Evolutionary conservation across 176 grass and related monocot genomes (phyloP), one percentile per base, ranked within the genome.

Genomic region (Rhipidocladum racemiflorum): DNA sequence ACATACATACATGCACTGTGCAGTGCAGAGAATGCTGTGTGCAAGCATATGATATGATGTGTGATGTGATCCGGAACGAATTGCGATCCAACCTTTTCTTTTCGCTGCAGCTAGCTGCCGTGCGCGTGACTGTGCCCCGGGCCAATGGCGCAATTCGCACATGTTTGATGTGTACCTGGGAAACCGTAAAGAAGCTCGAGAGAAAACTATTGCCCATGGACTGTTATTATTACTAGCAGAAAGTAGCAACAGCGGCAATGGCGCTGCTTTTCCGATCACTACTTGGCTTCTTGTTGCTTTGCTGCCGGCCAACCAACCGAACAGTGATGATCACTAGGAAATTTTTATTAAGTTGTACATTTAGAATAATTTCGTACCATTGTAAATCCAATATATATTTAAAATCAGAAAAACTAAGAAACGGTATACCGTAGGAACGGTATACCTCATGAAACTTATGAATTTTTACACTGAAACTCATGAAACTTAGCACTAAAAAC

Each of bases 141-240:
- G 28, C 51, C 51, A 65, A 55, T 74, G 53, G n/a, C 13, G 9
- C 62, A 62, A 76, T 82, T 62, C 11, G 53, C 79, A 87, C 85
- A 46, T 87, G 71, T 44, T 56, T 36, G 61, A 23, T 84, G 70
- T 75, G 60, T 34, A 46, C 62, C 38, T 69, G 63, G 73, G 73
- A 64, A 56, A n/a, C 49, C 48, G 15, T 60, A 71, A 81, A 45
- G 38, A 70, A 45, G 29, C 1, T 21, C 0, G 2, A 62, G 29
- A 13, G 56, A 44, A 13, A 57, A 10, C 51, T 54, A 60, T 23
- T 60, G 79, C 24, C 2, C 13, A 20, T 29, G 50, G 49, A 56
- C n/a, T 29, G 38, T 10, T 56, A 38, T 68, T 4, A 27, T 0
- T 14, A 0, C 50, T 39, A 12, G 45, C 3, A 9, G 30, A 50